A percentile compares a stretch with the other conserved stretches of the same genome.
phyloP scores from a whole-genome alignment of 495 filamentous ascomycete genomes.

The Neurospora sp. region DNA sequence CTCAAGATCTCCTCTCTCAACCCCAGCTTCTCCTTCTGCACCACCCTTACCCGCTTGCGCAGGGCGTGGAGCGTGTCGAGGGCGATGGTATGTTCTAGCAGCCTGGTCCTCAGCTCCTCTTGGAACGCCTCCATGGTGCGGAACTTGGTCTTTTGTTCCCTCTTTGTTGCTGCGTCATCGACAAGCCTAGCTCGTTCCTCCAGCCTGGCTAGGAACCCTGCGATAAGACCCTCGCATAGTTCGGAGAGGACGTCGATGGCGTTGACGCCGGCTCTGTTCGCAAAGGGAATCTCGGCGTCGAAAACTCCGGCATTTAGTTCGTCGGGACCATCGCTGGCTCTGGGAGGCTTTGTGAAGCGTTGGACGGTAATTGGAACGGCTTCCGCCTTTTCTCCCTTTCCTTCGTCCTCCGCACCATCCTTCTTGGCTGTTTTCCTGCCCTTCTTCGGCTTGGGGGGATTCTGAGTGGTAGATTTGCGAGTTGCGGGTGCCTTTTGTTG shows the following conservation, averaged over 20 bases:
- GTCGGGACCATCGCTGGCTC: slow-evolving; percentile 10
- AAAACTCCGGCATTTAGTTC: slow-evolving; percentile 24
- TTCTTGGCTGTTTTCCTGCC: slow-evolving; percentile 1
- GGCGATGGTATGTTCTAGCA: slow-evolving; percentile 49
- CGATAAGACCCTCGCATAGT: slow-evolving; percentile 58
- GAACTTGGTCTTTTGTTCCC: slow-evolving; percentile 50
- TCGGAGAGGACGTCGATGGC: slow-evolving; percentile 58
- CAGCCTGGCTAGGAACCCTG: slow-evolving; percentile 37
- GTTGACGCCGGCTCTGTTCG: slow-evolving; percentile 56
- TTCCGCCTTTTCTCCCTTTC: slow-evolving; percentile 7
- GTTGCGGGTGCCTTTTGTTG: slow-evolving; percentile 13
- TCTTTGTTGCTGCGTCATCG: slow-evolving; percentile 29
- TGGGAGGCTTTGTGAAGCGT: slow-evolving; percentile 29
- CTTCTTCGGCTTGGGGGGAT: slow-evolving; percentile 4
- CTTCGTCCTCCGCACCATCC: slow-evolving; percentile 12
- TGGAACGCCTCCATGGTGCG: slow-evolving; percentile 59
- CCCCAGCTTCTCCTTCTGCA: slow-evolving; percentile 55
- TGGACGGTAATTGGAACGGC: slow-evolving; percentile 37
- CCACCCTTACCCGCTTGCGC: slow-evolving; percentile 48
- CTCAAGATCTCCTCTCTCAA: slow-evolving; percentile 54
- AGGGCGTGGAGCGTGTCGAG: slow-evolving; percentile 58
- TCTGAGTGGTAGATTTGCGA: slow-evolving; percentile 8
- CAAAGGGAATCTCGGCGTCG: slow-evolving; percentile 35
- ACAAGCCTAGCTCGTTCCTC: slow-evolving; percentile 27
- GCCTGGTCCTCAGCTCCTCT: slow-evolving; percentile 52